Evolutionary conservation across 78 protist species (phyloP), one percentile per base, ranked within the genome.

Genomic region (Cavenderia fasciculata): DNA sequence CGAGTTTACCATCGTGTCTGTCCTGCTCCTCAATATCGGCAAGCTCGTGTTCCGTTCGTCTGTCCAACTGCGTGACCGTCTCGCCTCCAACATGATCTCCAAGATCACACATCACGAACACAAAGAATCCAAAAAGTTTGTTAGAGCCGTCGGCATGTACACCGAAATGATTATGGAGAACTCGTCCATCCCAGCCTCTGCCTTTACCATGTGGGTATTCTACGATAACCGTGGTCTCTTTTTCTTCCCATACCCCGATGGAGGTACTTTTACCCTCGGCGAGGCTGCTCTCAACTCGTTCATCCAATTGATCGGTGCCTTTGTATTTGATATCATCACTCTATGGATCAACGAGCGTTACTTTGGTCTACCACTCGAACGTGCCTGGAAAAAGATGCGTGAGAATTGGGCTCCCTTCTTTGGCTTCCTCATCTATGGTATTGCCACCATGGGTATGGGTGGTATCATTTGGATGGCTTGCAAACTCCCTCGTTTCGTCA

Each of bases 151-250:
- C n/a, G 65, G 75, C 41, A 25, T 82, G 4, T 82, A 57, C 29
- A 82, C 90, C 7, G 90, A 82, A 36, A 82, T 82, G 90, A 82
- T 82, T 21, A 82, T 82, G 90, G 90, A 82, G 8, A 82, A 82
- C 43, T 76, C 90, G 4, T 68, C 78, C 16, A 82, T 82, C 11
- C 90, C 90, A 23, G 73, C 90, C 1, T 68, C 78, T 1, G 90
- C 90, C 0, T 82, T 66, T n/a, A 69, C 90, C 0, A 54, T 82
- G 68, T 82, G 78, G 78, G 69, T 63, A 36, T 82, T 68, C 18
- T 57, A 68, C 33, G 68, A 54, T 25, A 16, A 57, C 4, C 12
- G 78, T 19, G 90, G 78, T 57, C 63, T 82, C 23, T 82, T 82
- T 59, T 82, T 69, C 31, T 69, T 82, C 59, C 90, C 90, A 33